Base-by-base conservation (phyloP, 345 rosid species). In the Eucalyptus grandis region DNA sequence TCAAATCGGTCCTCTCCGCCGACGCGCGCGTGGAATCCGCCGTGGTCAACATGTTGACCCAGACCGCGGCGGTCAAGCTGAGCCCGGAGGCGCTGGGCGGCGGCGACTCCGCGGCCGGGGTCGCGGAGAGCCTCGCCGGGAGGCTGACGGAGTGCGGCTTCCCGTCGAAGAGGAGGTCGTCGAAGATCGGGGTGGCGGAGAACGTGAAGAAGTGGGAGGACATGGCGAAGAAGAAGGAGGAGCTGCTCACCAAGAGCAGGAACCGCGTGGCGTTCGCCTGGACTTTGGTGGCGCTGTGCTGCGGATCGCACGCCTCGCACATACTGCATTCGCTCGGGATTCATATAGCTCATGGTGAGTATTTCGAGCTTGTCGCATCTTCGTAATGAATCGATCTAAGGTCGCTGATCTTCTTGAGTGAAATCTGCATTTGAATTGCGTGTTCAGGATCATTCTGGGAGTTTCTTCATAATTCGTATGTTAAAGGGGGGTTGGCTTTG, bases 211-310 rank as follows among this genome's bases (percentile, higher is more conserved):
- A 95, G 89, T 98, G 99, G 99, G 92, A 93, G 90, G 98, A 94
- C 54, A 95, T 94, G 97, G 94, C 90, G 83, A 90, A 89, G 92
- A 96, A 94, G 95, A 97, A 97, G 91, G 99, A 98, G 91, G 97
- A 97, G 37, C 86, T 95, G 94, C 91, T 97, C 6, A 88, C 91
- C 49, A 93, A 94, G 95, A 96, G 96, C n/a, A 94, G 97, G 93
- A 95, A 96, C 30, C 95, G 99, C 17, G 98, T 97, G 89, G 95
- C 96, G 17, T 94, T 98, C 90, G 98, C 99, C 19, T 97, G 99
- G 99, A 97, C 97, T 58, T 91, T 97, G 92, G 99, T 96, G 92
- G 98, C 99, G 47, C 85, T 98, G 90, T 98, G 98, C 91, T 97
- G 99, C 89, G 99, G 99, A 49, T 94, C 99, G 51, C 99, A 98